Evolutionary conservation across 192 early-diverging fungal species (phyloP), one percentile per base, ranked within the genome.

Genomic region (Backusella westeae): DNA sequence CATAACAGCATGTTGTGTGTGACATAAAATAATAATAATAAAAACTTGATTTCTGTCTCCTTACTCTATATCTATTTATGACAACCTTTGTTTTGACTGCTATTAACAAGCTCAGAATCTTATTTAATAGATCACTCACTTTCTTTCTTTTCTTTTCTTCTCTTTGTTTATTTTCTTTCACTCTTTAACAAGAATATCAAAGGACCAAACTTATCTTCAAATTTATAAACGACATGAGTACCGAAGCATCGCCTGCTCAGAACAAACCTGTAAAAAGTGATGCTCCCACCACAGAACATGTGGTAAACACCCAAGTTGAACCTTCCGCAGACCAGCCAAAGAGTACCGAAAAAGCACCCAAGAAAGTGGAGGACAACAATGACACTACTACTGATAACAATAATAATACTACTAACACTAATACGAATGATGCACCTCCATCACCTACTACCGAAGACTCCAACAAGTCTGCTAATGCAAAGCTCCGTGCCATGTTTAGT

Each of bases 31-130:
- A 39, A 39, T 39, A 39, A 39, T 39, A 39, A 59, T 12, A 59
- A 63, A 63, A 63, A 63, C 56, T 63, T 63, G 56, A 29, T 63
- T 29, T 63, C 21, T 63, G 56, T 23, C 56, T 63, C 56, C 56
- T 63, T 63, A 29, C 56, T 26, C 3, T 63, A 29, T 59, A 63
- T 63, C 56, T 14, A 26, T 63, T 59, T 63, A 63, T 8, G 23
- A 29, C 12, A 29, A 29, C 56, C 56, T 63, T 26, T 63, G 23
- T 29, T 63, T 63, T 63, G 56, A 63, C 56, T 63, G 56, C 56
- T 63, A 63, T 26, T 63, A 49, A 29, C 56, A 63, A 26, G 23
- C 12, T 26, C 26, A 63, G 23, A 32, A 29, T 63, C 23, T 26
- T 63, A 63, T 32, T 63, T 63, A 53, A 59, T 59, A 23, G 53